Percentiles rank a stretch among this genome's conserved stretches.
Conservation (phyloP, 768 basidiomycete species). For the Russula sp. region DNA sequence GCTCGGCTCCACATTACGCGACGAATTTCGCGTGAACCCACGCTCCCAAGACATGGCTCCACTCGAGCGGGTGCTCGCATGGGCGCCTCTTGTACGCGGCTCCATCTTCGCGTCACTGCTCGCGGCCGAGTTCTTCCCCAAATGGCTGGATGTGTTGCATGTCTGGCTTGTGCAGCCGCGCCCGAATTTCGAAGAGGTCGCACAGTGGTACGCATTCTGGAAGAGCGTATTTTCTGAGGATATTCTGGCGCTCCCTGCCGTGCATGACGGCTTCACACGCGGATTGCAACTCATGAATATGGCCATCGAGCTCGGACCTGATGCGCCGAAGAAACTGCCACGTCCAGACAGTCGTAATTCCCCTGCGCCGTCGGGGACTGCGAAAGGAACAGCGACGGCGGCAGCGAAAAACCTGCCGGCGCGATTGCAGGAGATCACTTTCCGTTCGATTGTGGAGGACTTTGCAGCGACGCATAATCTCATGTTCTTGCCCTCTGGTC, state of each 20-base stretch:
- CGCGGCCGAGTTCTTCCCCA: slow-evolving; percentile 92
- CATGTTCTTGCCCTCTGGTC: slow-evolving; percentile 84
- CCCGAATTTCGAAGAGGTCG: slow-evolving; percentile 88
- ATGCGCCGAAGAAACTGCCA: slow-evolving; percentile 63
- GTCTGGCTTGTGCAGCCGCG: slow-evolving; percentile 90
- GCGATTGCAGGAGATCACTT: slow-evolving; percentile 80
- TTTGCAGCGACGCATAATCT: slow-evolving; percentile 81
- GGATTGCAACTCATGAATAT: slow-evolving; percentile 94
- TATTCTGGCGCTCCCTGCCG: slow-evolving; percentile 60
- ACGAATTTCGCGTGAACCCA: slow-evolving; percentile 88
- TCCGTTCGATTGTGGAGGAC: slow-evolving; percentile 91
- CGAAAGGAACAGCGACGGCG: slow-evolving; percentile 36
- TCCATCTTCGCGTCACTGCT: slow-evolving; percentile 81
- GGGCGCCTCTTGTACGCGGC: slow-evolving; percentile 69
- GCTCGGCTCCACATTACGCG: slow-evolving; percentile 75
- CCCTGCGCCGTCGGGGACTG: slow-evolving; percentile 32
- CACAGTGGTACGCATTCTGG: slow-evolving; percentile 92
- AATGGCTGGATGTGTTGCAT: slow-evolving; percentile 90
- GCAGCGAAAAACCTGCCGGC: slow-evolving; percentile 43
- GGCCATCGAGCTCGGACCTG: slow-evolving; percentile 81
- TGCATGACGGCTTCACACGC: slow-evolving; percentile 78
- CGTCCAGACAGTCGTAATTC: slow-evolving; percentile 58
- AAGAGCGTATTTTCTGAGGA: slow-evolving; percentile 71
- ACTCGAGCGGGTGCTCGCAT: slow-evolving; percentile 69
- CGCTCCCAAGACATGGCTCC: slow-evolving; percentile 85